Conservation (phyloP, 306 rosid genomes). For the Cucumis hystrix region DNA sequence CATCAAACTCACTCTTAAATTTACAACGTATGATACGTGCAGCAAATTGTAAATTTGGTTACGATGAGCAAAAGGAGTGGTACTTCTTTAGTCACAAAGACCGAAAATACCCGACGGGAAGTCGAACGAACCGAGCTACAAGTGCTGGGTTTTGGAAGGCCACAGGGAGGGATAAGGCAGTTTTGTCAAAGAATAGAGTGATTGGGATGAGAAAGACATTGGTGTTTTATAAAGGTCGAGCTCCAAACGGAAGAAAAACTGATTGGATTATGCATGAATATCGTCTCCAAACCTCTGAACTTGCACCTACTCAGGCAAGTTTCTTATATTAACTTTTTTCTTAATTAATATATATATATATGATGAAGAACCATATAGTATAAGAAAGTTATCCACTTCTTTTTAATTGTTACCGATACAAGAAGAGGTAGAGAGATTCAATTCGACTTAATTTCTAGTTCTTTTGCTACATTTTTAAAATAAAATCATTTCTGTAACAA, state of each 20-base stretch:
- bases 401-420: no score
- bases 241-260: conserved; percentile 72
- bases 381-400: no score
- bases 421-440: no score
- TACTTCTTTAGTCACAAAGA: conserved; percentile 89
- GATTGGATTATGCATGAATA: conserved; percentile 98
- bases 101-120: conserved; percentile 84
- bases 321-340: background rate
- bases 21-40: background rate
- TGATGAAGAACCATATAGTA: no score
- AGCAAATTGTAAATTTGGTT: conserved; percentile 65
- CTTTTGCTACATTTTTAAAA: no score
- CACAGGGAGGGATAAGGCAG: conserved; percentile 89
- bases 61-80: conserved; percentile 79
- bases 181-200: conserved; percentile 48
- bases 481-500: no score
- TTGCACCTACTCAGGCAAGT: conserved; percentile 63
- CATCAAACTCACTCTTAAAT: background rate
- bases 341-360: background rate
- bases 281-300: conserved; percentile 73
- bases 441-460: no score
- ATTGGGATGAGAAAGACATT: conserved; percentile 93
- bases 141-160: conserved; percentile 95
- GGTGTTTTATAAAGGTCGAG: conserved; percentile 86
- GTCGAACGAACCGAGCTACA: conserved; percentile 79